Conservation (phyloP, 768 basidiomycete genomes). For the Neoboletus subvelutipes region DNA sequence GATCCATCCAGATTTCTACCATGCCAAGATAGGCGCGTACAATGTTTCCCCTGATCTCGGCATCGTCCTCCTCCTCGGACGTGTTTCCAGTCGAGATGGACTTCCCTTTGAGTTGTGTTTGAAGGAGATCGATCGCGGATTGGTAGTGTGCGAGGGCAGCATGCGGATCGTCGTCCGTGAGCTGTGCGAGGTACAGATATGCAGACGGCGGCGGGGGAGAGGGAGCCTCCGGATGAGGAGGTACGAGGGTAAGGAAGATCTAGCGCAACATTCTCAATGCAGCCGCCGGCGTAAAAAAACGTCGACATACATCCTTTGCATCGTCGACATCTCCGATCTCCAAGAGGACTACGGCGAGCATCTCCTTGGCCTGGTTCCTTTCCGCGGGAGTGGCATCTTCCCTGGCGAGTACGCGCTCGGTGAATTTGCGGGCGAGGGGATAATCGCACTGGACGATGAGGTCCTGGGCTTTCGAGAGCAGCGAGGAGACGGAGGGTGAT, state of each 20-base stretch:
- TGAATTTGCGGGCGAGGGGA: conserved; percentile 73
- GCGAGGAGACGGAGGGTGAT: conserved; percentile 48
- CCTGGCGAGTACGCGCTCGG: conserved; percentile 62
- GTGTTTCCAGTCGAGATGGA: conserved; percentile 42
- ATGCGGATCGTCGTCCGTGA: conserved; percentile 74
- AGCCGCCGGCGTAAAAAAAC: not conserved
- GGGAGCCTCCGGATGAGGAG: conserved; percentile 60
- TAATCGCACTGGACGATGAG: conserved; percentile 85
- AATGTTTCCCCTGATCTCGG: conserved; percentile 63
- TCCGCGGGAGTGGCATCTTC: conserved; percentile 42
- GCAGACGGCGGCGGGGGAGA: conserved; percentile 68
- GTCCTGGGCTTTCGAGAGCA: conserved; percentile 77
- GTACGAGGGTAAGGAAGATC: conserved; percentile 62
- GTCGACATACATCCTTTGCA: conserved; percentile 60
- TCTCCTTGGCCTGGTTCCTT: conserved; percentile 72
- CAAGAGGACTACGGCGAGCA: conserved; percentile 75
- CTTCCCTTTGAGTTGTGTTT: conserved; percentile 72
- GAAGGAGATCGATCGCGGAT: conserved; percentile 72
- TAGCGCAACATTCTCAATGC: conserved; percentile 24
- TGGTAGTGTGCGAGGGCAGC: conserved; percentile 74
- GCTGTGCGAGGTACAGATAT: conserved; percentile 86
- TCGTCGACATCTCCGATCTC: conserved; percentile 75
- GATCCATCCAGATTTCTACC: conserved; percentile 97
- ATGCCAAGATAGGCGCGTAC: conserved; percentile 82
- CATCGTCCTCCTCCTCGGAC: conserved; percentile 34